Evolutionary conservation across 495 filamentous ascomycete genomes (phyloP).

Genomic region (Astrothelium macrocarpum): DNA sequence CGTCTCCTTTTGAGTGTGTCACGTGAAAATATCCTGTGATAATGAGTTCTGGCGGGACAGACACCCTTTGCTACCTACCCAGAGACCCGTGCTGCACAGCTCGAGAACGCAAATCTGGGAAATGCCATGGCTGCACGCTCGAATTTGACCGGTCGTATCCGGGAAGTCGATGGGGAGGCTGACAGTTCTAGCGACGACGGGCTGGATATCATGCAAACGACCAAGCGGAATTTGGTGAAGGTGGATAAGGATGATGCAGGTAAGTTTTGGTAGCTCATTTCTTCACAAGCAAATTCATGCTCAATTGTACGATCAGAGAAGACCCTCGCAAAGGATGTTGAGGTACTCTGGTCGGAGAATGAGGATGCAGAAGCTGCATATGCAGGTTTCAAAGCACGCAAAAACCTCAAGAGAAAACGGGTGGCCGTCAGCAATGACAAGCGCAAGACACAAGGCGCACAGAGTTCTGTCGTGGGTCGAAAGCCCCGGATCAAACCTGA

Average conservation of each 20-base stretch:
- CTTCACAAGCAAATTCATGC: not conserved
- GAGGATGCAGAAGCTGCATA: slow-evolving; percentile 45
- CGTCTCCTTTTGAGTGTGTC: too few relatives aligned
- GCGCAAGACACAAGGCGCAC: slow-evolving; percentile 35
- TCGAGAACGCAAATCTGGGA: not conserved
- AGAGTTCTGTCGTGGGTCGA: slow-evolving; percentile 28
- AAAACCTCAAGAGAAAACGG: slow-evolving; percentile 45
- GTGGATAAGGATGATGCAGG: not conserved
- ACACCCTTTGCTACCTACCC: too few relatives aligned
- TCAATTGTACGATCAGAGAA: not conserved
- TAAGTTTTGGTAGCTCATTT: not conserved
- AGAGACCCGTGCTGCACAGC: too few relatives aligned
- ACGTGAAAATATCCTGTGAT: too few relatives aligned
- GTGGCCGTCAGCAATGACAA: slow-evolving; percentile 41
- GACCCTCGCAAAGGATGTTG: slow-evolving; percentile 11
- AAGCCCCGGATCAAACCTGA: slow-evolving; percentile 27
- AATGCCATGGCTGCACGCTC: not conserved
- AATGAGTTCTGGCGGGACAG: too few relatives aligned
- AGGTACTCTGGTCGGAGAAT: slow-evolving; percentile 27
- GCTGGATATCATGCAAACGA: not conserved
- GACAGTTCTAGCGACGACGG: not conserved
- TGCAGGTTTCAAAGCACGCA: slow-evolving; percentile 50
- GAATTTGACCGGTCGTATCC: not conserved
- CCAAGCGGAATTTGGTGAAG: not conserved
- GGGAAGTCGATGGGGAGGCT: not conserved